Percentiles rank a stretch among this genome's conserved stretches.
These are phyloP conservation scores for Exophiala sp. DNA, from an alignment of 2,329 filamentous ascomycete species.

Conservation along the genomic window DNA sequence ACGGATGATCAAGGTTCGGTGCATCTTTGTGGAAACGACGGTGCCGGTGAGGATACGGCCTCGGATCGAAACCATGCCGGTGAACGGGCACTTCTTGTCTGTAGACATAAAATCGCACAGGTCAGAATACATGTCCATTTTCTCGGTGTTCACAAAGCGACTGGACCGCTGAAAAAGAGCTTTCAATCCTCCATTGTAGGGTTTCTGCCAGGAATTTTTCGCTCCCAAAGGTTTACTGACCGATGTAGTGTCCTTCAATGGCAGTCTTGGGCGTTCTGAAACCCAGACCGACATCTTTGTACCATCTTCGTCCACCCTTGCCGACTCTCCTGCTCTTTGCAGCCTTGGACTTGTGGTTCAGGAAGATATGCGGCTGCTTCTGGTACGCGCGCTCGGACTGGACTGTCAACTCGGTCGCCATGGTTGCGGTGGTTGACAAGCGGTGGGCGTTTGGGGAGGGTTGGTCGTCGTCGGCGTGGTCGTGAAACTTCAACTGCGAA, in stretches of 20 bases:
- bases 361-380: slow-evolving; percentile 99
- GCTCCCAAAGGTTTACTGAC: slow-evolving; percentile 55
- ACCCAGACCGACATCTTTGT: slow-evolving; percentile 98
- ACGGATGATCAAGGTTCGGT: slow-evolving; percentile 98
- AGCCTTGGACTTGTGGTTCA: slow-evolving; percentile 88
- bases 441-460: slow-evolving; percentile 30
- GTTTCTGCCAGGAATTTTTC: not conserved
- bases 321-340: slow-evolving; percentile 74
- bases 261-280: slow-evolving; percentile 98
- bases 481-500: slow-evolving; percentile 17
- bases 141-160: not conserved
- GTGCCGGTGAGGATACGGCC: slow-evolving; percentile 99
- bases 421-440: slow-evolving; percentile 51
- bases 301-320: slow-evolving; percentile 93
- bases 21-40: slow-evolving; percentile 99
- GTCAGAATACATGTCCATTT: slow-evolving; percentile 27
- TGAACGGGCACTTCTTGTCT: slow-evolving; percentile 99
- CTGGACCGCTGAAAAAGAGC: not conserved
- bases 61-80: slow-evolving; percentile 97
- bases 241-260: slow-evolving; percentile 98
- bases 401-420: slow-evolving; percentile 98
- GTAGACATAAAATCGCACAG: slow-evolving; percentile 27
- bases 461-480: slow-evolving; percentile 26
- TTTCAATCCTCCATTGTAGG: not conserved
- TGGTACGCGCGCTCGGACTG: slow-evolving; percentile 99